phyloP scores from a whole-genome alignment of 2,329 filamentous ascomycete genomes.

The Parasarocladium wereldwijsianum region DNA sequence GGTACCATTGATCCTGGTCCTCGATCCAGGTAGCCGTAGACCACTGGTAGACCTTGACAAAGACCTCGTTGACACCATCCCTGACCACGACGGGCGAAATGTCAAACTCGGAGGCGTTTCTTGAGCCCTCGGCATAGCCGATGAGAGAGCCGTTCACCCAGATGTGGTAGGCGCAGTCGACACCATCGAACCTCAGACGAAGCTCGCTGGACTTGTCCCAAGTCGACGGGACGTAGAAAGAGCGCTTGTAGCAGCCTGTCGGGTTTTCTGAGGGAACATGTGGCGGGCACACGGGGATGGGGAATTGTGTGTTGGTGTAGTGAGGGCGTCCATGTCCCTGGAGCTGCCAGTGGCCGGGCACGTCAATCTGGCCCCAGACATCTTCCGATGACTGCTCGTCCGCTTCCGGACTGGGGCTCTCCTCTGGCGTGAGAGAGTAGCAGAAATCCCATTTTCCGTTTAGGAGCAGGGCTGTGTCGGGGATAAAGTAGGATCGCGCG shows the following conservation, averaged over 20 bases:
- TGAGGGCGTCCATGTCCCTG: constrained; percentile 50
- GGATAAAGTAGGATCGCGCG: constrained; percentile 42
- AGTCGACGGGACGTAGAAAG: constrained; percentile 33
- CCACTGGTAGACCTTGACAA: constrained; percentile 52
- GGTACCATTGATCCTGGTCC: constrained; percentile 54
- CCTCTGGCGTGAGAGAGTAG: constrained; percentile 27
- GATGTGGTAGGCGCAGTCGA: constrained; percentile 54
- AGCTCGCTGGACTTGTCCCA: constrained; percentile 32
- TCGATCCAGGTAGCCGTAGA: constrained; percentile 54
- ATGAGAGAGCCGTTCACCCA: constrained; percentile 48
- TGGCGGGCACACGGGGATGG: constrained; percentile 50
- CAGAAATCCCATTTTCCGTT: constrained; percentile 45
- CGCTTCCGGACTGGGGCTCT: constrained; percentile 27
- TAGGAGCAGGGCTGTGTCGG: constrained; percentile 6
- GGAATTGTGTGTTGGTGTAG: constrained; percentile 52
- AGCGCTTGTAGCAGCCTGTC: constrained; percentile 43
- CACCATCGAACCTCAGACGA: constrained; percentile 51
- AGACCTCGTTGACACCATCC: constrained; percentile 32
- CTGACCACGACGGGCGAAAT: constrained; percentile 32
- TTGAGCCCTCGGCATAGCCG: constrained; percentile 53
- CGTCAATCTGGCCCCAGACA: constrained; percentile 30
- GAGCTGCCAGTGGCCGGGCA: constrained; percentile 54
- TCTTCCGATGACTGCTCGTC: constrained; percentile 7
- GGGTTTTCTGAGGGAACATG: constrained; percentile 45
- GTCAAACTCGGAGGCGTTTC: constrained; percentile 55